These are phyloP conservation scores for Phytophthora cryptogea DNA, from an alignment of 352 stramenopile species.

Conservation along the genomic window DNA sequence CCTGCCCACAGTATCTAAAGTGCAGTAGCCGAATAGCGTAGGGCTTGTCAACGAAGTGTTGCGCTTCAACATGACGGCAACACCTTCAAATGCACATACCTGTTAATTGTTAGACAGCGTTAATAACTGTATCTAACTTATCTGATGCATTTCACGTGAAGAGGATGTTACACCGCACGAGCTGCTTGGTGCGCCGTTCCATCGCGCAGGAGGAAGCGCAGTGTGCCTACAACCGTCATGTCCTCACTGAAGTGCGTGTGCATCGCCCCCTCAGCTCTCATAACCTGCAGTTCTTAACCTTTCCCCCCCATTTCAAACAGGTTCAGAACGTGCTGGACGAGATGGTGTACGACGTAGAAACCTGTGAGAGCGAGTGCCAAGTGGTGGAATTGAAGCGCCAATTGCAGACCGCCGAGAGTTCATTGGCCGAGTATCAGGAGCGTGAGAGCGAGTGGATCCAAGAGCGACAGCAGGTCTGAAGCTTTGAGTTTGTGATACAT, in stretches of 20 bases:
- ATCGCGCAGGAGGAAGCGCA: conserved; percentile 53
- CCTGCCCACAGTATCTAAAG: too few relatives aligned
- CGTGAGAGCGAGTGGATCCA: conserved; percentile 65
- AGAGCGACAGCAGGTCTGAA: conserved; percentile 60
- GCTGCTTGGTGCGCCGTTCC: conserved; percentile 33
- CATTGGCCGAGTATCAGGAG: conserved; percentile 53
- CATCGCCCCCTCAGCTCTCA: not conserved
- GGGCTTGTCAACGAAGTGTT: too few relatives aligned
- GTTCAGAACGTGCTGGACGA: conserved; percentile 72
- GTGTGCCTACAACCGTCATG: conserved; percentile 41
- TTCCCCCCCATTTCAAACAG: conserved; percentile 20
- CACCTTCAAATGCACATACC: too few relatives aligned
- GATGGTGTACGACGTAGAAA: conserved; percentile 87
- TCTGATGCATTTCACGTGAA: conserved; percentile 15
- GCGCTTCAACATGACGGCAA: too few relatives aligned
- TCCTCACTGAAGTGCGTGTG: conserved; percentile 49
- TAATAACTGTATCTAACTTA: too few relatives aligned
- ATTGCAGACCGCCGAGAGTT: conserved; percentile 36
- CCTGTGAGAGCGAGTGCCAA: conserved; percentile 61
- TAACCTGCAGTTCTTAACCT: not conserved
- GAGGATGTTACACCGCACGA: conserved; percentile 47
- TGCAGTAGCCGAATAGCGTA: too few relatives aligned
- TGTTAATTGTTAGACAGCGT: not conserved
- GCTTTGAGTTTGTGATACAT: not conserved
- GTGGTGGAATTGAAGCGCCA: conserved; percentile 40